Evolutionary conservation across 2,329 filamentous ascomycete genomes (phyloP).

Genomic region (Botrytis fragariae): DNA sequence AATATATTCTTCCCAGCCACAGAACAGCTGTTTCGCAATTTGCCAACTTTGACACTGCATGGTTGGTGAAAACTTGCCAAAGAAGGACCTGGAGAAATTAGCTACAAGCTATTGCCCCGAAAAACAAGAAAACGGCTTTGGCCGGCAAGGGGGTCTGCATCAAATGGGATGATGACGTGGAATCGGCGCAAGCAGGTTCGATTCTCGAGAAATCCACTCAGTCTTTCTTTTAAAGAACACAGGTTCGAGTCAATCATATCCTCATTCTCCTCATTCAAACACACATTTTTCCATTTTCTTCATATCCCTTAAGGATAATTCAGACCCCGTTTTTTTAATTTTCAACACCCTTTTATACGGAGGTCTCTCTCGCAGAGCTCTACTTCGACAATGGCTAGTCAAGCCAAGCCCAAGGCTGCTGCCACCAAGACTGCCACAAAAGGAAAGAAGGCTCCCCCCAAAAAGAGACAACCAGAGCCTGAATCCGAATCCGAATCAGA

Average conservation of each 20-base stretch:
- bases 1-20: conserved; percentile 10
- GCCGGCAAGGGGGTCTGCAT: neutral
- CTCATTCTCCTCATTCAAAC: neutral
- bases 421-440: conserved; percentile 14
- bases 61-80: conserved; percentile 4
- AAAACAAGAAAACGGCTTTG: conserved; percentile 15
- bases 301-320: neutral
- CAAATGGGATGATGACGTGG: conserved; percentile 17
- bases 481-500: conserved; percentile 9
- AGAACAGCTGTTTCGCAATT: conserved; percentile 9
- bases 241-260: conserved; percentile 4
- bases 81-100: conserved; percentile 3
- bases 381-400: conserved; percentile 13
- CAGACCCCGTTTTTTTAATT: neutral
- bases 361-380: neutral
- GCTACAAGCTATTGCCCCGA: neutral
- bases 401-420: conserved; percentile 17
- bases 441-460: conserved; percentile 16
- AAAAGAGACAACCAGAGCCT: conserved; percentile 7
- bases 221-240: conserved; percentile 21
- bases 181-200: conserved; percentile 10
- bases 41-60: conserved; percentile 15
- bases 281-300: neutral
- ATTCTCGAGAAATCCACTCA: conserved; percentile 3
- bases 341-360: neutral